These are phyloP conservation scores for Blastobotrys elegans DNA, from an alignment of 1,139 yeast genomes.

Conservation along the genomic window DNA sequence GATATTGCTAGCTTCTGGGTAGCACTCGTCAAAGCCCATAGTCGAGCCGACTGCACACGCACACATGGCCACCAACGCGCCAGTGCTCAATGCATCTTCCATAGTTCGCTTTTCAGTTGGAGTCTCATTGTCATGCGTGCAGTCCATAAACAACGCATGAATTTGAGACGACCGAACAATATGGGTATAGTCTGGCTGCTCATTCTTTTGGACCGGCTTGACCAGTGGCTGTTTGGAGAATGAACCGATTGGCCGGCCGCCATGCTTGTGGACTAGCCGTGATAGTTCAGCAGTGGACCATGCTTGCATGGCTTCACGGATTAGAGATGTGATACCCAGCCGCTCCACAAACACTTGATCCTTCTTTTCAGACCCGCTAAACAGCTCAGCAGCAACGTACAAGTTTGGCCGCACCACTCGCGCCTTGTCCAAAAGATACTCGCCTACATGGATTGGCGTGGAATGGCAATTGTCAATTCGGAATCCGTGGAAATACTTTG, in stretches of 20 bases:
- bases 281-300: conserved; percentile 85
- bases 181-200: conserved; percentile 28
- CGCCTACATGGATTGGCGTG: conserved; percentile 94
- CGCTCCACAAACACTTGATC: conserved; percentile 88
- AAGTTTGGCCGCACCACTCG: conserved; percentile 77
- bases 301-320: conserved; percentile 97
- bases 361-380: conserved; percentile 87
- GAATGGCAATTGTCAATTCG: conserved; percentile 95
- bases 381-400: conserved; percentile 90
- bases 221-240: conserved; percentile 38
- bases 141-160: conserved; percentile 94
- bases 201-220: conserved; percentile 18
- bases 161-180: conserved; percentile 64
- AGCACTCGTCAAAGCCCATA: conserved; percentile 90
- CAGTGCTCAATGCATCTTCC: conserved; percentile 91
- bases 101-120: conserved; percentile 87
- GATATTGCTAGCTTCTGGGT: conserved; percentile 72
- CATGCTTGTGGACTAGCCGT: conserved; percentile 81
- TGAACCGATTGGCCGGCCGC: conserved; percentile 94
- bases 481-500: conserved; percentile 78
- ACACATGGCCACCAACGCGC: conserved; percentile 90
- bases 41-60: conserved; percentile 94
- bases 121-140: conserved; percentile 92
- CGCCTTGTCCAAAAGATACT: conserved; percentile 80
- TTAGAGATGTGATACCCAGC: conserved; percentile 78